Percentiles rank a stretch among this genome's conserved stretches.
Conservation (phyloP, 192 early-diverging fungal species). For the Geosiphon pyriformis region DNA sequence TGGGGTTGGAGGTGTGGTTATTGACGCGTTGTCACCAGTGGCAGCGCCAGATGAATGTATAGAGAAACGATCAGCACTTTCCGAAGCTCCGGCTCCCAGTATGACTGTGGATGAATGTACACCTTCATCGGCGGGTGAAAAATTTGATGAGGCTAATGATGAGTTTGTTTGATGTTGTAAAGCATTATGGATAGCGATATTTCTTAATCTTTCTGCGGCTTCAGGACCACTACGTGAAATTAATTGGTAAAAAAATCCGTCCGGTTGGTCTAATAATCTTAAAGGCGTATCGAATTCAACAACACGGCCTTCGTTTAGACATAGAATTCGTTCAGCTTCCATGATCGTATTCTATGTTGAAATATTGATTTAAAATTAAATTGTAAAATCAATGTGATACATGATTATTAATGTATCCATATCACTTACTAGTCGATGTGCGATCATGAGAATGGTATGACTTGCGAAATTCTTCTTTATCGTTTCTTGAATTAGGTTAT, state of each 20-base stretch:
- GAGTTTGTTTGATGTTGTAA: too few relatives aligned
- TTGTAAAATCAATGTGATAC: background rate
- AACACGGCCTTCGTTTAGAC: slow-evolving; percentile 44
- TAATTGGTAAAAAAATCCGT: slow-evolving; percentile 37
- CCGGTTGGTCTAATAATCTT: slow-evolving; percentile 33
- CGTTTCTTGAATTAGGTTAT: slow-evolving; percentile 41
- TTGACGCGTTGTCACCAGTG: too few relatives aligned
- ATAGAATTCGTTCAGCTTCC: slow-evolving; percentile 50
- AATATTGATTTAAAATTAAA: background rate
- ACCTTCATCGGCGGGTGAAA: too few relatives aligned
- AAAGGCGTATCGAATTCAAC: slow-evolving; percentile 39
- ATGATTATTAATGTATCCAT: slow-evolving; percentile 20
- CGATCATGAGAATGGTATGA: slow-evolving; percentile 61
- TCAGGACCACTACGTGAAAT: slow-evolving; percentile 34
- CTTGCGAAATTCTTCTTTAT: slow-evolving; percentile 48
- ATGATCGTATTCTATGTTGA: slow-evolving; percentile 43
- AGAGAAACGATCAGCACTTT: too few relatives aligned
- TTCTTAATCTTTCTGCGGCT: slow-evolving; percentile 27
- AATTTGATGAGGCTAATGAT: too few relatives aligned
- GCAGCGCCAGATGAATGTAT: too few relatives aligned
- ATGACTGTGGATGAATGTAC: too few relatives aligned
- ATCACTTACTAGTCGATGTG: slow-evolving; percentile 47
- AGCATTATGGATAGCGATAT: slow-evolving; percentile 32
- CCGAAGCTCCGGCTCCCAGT: too few relatives aligned
- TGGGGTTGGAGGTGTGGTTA: background rate